phyloP scores from a whole-genome alignment of 805 yeast genomes.

The Candida suzukii region DNA sequence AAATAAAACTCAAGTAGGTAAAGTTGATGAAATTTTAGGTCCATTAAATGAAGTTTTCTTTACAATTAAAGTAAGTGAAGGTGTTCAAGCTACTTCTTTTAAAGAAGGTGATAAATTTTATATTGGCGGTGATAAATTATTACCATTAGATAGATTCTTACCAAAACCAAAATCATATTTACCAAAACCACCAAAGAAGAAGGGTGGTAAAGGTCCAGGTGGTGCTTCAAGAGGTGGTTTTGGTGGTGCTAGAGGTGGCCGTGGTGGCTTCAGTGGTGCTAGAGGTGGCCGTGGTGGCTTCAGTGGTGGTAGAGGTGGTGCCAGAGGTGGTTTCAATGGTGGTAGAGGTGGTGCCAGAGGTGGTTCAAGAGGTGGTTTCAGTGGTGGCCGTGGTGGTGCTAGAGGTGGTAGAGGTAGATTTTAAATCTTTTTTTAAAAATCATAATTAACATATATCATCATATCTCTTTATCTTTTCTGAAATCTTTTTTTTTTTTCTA shows the following conservation, averaged over 20 bases:
- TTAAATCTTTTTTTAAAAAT: no score
- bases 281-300: background rate
- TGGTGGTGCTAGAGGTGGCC: slow-evolving; percentile 20
- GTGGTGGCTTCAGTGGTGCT: slow-evolving; percentile 11
- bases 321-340: background rate
- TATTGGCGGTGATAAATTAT: slow-evolving; percentile 90
- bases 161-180: slow-evolving; percentile 91
- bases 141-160: slow-evolving; percentile 93
- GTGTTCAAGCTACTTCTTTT: slow-evolving; percentile 90
- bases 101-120: slow-evolving; percentile 93
- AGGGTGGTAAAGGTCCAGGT: slow-evolving; percentile 52
- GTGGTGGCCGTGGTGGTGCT: no score
- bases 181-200: slow-evolving; percentile 72
- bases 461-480: no score
- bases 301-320: slow-evolving; percentile 1
- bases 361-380: slow-evolving; percentile 1
- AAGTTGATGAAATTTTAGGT: slow-evolving; percentile 96
- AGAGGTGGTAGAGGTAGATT: background rate
- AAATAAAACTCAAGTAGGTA: slow-evolving; percentile 93
- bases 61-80: slow-evolving; percentile 94
- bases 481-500: no score
- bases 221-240: slow-evolving; percentile 27
- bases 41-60: slow-evolving; percentile 97
- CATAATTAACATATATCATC: no score
- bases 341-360: background rate